Evolutionary conservation across 805 yeast species (phyloP).

Genomic region (Metschnikowia baotianmanensis): DNA sequence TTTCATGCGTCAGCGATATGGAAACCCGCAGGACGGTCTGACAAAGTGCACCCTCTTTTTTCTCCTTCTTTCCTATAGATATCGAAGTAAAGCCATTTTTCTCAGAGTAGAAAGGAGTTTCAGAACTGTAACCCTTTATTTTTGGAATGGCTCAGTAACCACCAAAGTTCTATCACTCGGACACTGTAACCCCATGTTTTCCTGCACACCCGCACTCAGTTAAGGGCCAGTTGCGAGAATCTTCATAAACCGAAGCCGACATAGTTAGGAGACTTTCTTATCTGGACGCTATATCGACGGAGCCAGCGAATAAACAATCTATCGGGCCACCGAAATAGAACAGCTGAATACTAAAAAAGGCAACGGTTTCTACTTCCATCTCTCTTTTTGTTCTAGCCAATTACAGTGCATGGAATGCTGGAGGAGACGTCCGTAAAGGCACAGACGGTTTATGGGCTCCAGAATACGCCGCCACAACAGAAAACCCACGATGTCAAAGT

Average conservation of each 20-base stretch:
- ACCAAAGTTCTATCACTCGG: background rate
- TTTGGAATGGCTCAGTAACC: background rate
- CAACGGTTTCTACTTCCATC: no score
- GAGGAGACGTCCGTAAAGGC: slow-evolving; percentile 4
- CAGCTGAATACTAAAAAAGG: background rate
- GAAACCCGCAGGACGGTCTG: no score
- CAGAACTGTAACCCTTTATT: background rate
- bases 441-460: slow-evolving; percentile 2
- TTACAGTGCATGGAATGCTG: slow-evolving; percentile 7
- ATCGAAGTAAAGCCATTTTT: no score
- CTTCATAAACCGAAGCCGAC: no score
- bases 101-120: background rate
- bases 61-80: no score
- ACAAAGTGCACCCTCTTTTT: no score
- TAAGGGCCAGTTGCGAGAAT: background rate
- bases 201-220: background rate
- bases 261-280: background rate
- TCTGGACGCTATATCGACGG: background rate
- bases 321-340: background rate
- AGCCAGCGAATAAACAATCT: no score
- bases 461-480: background rate
- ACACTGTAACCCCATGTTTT: slow-evolving; percentile 3
- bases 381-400: background rate
- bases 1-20: no score
- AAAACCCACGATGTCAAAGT: slow-evolving; percentile 20